Conservation (phyloP, 805 yeast genomes). For the Lachancea thermotolerans region DNA sequence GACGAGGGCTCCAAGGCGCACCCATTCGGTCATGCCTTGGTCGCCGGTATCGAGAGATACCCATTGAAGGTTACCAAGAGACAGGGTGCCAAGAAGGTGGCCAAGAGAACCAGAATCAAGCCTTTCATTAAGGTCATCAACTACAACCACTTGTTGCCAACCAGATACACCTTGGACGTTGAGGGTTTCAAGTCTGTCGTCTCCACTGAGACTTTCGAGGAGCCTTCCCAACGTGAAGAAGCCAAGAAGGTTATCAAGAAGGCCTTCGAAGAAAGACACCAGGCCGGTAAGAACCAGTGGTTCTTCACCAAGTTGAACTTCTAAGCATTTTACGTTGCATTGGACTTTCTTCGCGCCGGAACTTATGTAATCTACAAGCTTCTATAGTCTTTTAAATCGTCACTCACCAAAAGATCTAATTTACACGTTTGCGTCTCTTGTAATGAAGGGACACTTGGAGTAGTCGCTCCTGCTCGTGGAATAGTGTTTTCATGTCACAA, state of each 20-base stretch:
- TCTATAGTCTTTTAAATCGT: neutral
- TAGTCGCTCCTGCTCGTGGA: too few species aligned
- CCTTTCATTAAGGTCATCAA: constrained; percentile 98
- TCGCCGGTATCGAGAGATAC: constrained; percentile 98
- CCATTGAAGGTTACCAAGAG: constrained; percentile 95
- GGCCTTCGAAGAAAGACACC: constrained; percentile 99
- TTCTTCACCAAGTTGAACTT: constrained; percentile 96
- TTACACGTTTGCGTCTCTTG: neutral
- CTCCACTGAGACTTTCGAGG: constrained; percentile 88
- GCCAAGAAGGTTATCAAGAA: constrained; percentile 98
- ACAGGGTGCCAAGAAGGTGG: constrained; percentile 92
- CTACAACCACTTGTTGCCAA: constrained; percentile 99
- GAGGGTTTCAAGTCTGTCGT: constrained; percentile 89
- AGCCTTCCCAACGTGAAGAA: constrained; percentile 97
- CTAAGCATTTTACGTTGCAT: constrained; percentile 37
- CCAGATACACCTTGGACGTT: constrained; percentile 97
- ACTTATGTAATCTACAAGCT: constrained; percentile 8
- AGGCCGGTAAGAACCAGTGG: constrained; percentile 99
- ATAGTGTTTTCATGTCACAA: too few species aligned
- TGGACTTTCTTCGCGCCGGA: constrained; percentile 6
- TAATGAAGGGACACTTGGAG: neutral
- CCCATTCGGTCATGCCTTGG: constrained; percentile 99
- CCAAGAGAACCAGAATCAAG: constrained; percentile 97
- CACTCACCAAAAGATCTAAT: constrained; percentile 2
- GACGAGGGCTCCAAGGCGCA: constrained; percentile 98